Base-by-base conservation (phyloP, 176 grass and related monocot species). In the Dactylis glomerata region DNA sequence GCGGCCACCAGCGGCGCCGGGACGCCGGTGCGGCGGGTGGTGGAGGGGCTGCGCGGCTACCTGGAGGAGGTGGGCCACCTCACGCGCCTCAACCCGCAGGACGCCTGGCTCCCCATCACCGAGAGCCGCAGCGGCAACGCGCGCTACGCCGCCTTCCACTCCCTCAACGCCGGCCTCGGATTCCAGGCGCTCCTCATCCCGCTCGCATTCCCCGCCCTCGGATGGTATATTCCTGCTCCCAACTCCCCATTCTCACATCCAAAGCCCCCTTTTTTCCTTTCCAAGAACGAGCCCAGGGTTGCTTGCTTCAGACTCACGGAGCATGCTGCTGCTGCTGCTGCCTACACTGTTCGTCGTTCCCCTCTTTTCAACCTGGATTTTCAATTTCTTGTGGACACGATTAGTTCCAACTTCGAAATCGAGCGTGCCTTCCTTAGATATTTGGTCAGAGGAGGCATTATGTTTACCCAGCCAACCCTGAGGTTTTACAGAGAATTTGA, bases 171-270 rank as follows among this genome's bases (percentile, higher is more conserved):
- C 37, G 96, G 91, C 52, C 91, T 98, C 28, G 96, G 96, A 0
- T 98, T 98, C 87, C 96, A 98, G 87, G 96, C 96, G 37, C 93
- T 98, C 86, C 93, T 98, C 79, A 89, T 98, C 50, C 96, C 96
- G 0, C 91, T 98, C 80, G 89, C 96, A 5, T 94, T 98, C 81
- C 86, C 91, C 17, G 82, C 51, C 0, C 93, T 98, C 73, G 93
- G 96, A 86, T 98, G 96, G 96, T 98, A 24, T 17, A 22, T 11
- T 70, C 37, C 37, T 26, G 12, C 52, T 59, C 75, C 55, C 34
- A 33, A 28, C 5, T 69, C 47, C 20, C 10, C 65, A 82, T 70
- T 41, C 49, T 73, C 40, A 45, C 40, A 46, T 45, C 68, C 68
- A 17, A 16, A 28, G 8, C n/a, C 12, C 68, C 68, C 26, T 26